phyloP scores from a whole-genome alignment of 2,329 filamentous ascomycete genomes.

The Microsporum audouinii region DNA sequence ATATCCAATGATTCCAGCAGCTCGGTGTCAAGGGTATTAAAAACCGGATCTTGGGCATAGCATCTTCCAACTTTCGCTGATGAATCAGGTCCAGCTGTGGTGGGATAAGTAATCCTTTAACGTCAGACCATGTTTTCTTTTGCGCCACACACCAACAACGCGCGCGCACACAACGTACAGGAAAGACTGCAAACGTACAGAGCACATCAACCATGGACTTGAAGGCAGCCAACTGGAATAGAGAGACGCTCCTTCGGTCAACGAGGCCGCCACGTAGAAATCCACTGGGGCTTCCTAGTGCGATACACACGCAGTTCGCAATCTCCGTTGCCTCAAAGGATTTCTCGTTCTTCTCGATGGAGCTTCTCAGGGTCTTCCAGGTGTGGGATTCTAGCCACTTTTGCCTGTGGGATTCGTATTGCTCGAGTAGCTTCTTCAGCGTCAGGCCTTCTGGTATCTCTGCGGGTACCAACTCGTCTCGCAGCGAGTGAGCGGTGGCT shows the following conservation, averaged over 20 bases:
- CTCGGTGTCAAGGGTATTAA: slow-evolving; percentile 31
- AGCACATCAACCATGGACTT: slow-evolving; percentile 21
- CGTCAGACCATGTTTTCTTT: background rate
- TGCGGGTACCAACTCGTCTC: slow-evolving; percentile 23
- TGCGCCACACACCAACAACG: background rate
- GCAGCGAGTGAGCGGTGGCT: background rate
- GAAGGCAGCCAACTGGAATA: slow-evolving; percentile 33
- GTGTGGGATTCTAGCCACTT: slow-evolving; percentile 23
- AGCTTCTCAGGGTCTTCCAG: slow-evolving; percentile 17
- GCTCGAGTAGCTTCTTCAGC: slow-evolving; percentile 21
- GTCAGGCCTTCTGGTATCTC: slow-evolving; percentile 27
- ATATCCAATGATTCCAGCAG: slow-evolving; percentile 29
- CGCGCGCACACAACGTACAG: slow-evolving; percentile 7
- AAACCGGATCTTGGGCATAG: slow-evolving; percentile 48
- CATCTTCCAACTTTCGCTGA: slow-evolving; percentile 31
- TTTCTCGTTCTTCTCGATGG: slow-evolving; percentile 1
- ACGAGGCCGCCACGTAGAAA: slow-evolving; percentile 34
- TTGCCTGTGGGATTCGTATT: slow-evolving; percentile 22
- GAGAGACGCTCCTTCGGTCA: slow-evolving; percentile 30
- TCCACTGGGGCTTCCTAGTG: slow-evolving; percentile 33
- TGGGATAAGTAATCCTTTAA: background rate
- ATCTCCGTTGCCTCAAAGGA: slow-evolving; percentile 9
- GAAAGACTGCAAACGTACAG: slow-evolving; percentile 9
- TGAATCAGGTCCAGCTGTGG: background rate
- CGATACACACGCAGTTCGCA: slow-evolving; percentile 29